These are phyloP conservation scores for Phytophthora megakarya DNA, from an alignment of 352 stramenopile genomes.

Conservation along the genomic window DNA sequence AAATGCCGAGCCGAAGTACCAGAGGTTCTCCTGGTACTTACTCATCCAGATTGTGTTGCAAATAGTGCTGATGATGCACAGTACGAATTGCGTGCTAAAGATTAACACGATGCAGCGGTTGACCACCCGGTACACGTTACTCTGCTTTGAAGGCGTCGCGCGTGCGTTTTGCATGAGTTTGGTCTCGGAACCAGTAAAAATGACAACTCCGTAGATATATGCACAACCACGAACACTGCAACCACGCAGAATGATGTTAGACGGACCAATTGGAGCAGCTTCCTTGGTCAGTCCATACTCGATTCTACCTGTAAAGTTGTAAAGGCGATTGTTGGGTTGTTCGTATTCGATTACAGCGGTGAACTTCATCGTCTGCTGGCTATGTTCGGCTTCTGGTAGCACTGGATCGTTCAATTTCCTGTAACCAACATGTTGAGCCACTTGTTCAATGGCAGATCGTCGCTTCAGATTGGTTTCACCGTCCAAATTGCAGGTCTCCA, in stretches of 20 bases:
- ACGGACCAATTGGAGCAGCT: constrained; percentile 49
- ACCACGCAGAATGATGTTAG: constrained; percentile 88
- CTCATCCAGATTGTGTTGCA: constrained; percentile 55
- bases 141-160: constrained; percentile 70
- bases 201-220: constrained; percentile 76
- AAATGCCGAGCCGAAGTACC: constrained; percentile 51
- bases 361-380: constrained; percentile 50
- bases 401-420: constrained; percentile 59
- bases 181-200: constrained; percentile 92
- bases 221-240: constrained; percentile 63
- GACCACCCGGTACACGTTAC: constrained; percentile 70
- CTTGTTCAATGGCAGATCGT: constrained; percentile 54
- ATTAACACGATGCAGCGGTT: constrained; percentile 76
- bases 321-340: constrained; percentile 78
- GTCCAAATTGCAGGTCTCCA: constrained; percentile 94
- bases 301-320: constrained; percentile 72
- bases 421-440: constrained; percentile 63
- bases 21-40: constrained; percentile 42
- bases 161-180: constrained; percentile 86
- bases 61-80: constrained; percentile 74
- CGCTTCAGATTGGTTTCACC: constrained; percentile 95
- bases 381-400: constrained; percentile 41
- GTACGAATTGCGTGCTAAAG: constrained; percentile 60
- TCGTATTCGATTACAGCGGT: constrained; percentile 63
- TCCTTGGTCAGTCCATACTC: constrained; percentile 36